Percentiles rank a stretch among this genome's conserved stretches.
Conservation (phyloP, 2,329 filamentous ascomycete species). For the Teratosphaeria epicoccoides region DNA sequence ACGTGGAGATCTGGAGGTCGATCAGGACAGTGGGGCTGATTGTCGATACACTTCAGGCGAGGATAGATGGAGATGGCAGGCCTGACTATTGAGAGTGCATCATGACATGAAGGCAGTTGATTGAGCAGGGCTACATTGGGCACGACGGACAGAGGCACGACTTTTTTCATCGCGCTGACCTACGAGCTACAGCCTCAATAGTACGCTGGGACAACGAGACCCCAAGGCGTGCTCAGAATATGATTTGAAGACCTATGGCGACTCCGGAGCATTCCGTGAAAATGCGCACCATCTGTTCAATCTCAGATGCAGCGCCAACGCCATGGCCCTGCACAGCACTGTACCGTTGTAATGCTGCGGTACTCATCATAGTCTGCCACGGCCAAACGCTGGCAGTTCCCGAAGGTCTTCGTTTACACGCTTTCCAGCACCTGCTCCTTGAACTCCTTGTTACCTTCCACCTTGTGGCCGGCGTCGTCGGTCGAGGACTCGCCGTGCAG, state of each 20-base stretch:
- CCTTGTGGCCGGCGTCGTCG: slow-evolving; percentile 96
- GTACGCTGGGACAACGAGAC: neutral
- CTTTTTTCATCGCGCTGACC: slow-evolving; percentile 3
- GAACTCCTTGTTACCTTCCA: slow-evolving; percentile 74
- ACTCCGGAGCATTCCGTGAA: neutral
- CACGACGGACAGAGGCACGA: slow-evolving; percentile 5
- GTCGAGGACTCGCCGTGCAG: slow-evolving; percentile 95
- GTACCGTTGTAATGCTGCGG: neutral
- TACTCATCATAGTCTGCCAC: neutral
- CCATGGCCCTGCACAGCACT: neutral
- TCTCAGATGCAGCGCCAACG: neutral
- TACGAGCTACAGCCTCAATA: no score
- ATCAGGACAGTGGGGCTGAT: neutral
- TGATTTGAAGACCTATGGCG: neutral
- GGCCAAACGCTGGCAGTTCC: neutral
- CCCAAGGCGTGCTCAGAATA: neutral
- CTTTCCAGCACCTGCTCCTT: slow-evolving; percentile 92
- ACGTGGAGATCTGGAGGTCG: no score
- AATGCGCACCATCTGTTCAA: neutral
- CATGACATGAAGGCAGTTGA: neutral
- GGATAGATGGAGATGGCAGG: neutral
- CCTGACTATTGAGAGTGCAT: neutral
- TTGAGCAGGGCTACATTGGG: neutral
- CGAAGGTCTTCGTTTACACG: slow-evolving; percentile 55
- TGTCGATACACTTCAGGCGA: no score